phyloP scores from a whole-genome alignment of 192 early-diverging fungal genomes.

The Linnemannia exigua region DNA sequence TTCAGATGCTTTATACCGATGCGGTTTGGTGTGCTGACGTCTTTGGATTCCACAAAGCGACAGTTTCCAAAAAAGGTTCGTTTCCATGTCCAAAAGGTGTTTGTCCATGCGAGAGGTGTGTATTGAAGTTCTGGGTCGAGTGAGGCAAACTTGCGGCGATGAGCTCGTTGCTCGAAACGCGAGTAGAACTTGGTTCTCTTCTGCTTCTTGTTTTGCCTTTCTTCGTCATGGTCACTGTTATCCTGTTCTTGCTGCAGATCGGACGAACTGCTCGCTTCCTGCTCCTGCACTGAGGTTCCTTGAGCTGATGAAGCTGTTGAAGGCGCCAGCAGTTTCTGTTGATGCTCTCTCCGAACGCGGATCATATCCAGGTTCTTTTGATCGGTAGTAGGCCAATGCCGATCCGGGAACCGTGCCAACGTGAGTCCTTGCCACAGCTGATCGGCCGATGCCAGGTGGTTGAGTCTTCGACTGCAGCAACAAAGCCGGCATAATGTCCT shows the following conservation, averaged over 20 bases:
- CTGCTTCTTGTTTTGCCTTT: constrained; percentile 16
- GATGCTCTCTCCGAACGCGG: constrained; percentile 35
- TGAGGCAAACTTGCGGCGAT: constrained; percentile 39
- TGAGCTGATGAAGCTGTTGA: background rate
- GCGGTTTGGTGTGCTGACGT: constrained; percentile 42
- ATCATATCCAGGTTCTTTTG: constrained; percentile 32
- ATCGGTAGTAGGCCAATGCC: constrained; percentile 51
- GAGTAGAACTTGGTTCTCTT: constrained; percentile 52
- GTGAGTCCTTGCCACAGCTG: constrained; percentile 54
- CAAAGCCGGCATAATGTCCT: constrained; percentile 36
- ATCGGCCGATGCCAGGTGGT: constrained; percentile 54
- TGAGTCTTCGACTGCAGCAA: constrained; percentile 44
- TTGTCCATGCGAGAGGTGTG: constrained; percentile 52
- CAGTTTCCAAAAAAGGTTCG: constrained; percentile 47
- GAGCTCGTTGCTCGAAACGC: constrained; percentile 45
- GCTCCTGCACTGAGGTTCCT: background rate
- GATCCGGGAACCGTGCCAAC: constrained; percentile 38
- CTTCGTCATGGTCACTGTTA: background rate
- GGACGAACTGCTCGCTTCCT: background rate
- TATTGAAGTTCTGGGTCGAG: constrained; percentile 39
- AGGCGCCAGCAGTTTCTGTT: constrained; percentile 18
- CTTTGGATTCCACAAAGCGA: constrained; percentile 39
- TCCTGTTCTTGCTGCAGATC: background rate
- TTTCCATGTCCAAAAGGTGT: constrained; percentile 55
- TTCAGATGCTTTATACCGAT: constrained; percentile 35